Conservation (phyloP, 2,329 filamentous ascomycete species). For the Daldinia eschscholtzii region DNA sequence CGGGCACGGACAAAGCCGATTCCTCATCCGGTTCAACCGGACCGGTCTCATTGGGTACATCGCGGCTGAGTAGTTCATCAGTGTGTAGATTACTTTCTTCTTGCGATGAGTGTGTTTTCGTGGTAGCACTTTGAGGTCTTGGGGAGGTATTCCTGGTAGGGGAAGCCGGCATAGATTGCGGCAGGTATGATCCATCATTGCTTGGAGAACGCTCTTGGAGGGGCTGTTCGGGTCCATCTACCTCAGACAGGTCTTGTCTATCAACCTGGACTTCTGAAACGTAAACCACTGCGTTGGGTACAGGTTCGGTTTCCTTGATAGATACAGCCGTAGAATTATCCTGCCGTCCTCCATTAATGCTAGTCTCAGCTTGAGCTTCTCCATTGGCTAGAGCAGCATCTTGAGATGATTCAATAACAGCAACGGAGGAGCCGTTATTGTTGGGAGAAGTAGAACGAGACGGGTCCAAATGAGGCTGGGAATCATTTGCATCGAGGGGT, state of each 20-base stretch:
- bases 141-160: constrained; percentile 33
- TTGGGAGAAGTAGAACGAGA: not conserved
- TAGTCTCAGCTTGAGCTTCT: not conserved
- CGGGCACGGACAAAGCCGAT: constrained; percentile 20
- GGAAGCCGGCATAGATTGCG: constrained; percentile 43
- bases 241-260: constrained; percentile 22
- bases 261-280: constrained; percentile 9
- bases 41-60: constrained; percentile 45
- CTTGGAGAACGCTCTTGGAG: constrained; percentile 40
- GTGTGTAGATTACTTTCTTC: constrained; percentile 28
- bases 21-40: constrained; percentile 32
- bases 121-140: constrained; percentile 27
- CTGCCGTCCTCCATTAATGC: not conserved
- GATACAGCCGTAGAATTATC: not conserved
- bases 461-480: not conserved
- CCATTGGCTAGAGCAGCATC: constrained; percentile 2
- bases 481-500: constrained; percentile 3
- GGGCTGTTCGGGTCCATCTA: constrained; percentile 41
- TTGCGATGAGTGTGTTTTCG: constrained; percentile 10
- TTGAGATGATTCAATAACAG: constrained; percentile 9
- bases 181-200: constrained; percentile 44
- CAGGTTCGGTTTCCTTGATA: not conserved
- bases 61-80: constrained; percentile 38
- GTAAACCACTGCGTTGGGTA: not conserved
- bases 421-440: not conserved